Evolutionary conservation across 2,329 filamentous ascomycete genomes (phyloP).

Genomic region (Penicillium sp.): DNA sequence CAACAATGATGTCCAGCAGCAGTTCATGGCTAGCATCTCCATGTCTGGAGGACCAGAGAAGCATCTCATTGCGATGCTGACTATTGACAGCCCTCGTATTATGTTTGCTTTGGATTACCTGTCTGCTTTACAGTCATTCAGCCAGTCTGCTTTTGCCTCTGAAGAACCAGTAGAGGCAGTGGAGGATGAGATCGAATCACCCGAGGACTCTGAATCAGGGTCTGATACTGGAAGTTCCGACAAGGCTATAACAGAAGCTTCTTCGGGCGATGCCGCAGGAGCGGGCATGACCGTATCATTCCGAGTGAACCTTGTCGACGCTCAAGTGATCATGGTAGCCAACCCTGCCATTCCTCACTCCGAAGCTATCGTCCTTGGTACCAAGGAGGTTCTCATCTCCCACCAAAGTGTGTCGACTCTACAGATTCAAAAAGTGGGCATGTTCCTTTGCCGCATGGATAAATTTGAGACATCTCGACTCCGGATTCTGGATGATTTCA

Average conservation of each 20-base stretch:
- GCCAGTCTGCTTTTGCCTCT: conserved; percentile 64
- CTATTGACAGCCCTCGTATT: conserved; percentile 87
- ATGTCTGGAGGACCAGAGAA: conserved; percentile 82
- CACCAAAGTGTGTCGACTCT: conserved; percentile 92
- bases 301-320: conserved; percentile 90
- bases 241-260: conserved; percentile 20
- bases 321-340: conserved; percentile 92
- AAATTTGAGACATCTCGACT: conserved; percentile 87
- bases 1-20: conserved; percentile 86
- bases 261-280: conserved; percentile 33
- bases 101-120: conserved; percentile 96
- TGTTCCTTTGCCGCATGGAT: conserved; percentile 99
- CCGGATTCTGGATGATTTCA: conserved; percentile 95
- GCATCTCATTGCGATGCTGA: conserved; percentile 84
- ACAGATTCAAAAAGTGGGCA: conserved; percentile 89
- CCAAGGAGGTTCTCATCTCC: conserved; percentile 87
- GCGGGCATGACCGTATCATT: conserved; percentile 74
- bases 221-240: conserved; percentile 32
- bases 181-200: conserved; percentile 33
- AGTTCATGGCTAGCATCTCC: conserved; percentile 96
- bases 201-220: conserved; percentile 36
- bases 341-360: conserved; percentile 87
- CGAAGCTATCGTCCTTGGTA: conserved; percentile 91
- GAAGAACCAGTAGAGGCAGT: conserved; percentile 45
- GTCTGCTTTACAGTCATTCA: conserved; percentile 81